phyloP scores from a whole-genome alignment of 2,329 filamentous ascomycete genomes.

The Botryotinia globosa region DNA sequence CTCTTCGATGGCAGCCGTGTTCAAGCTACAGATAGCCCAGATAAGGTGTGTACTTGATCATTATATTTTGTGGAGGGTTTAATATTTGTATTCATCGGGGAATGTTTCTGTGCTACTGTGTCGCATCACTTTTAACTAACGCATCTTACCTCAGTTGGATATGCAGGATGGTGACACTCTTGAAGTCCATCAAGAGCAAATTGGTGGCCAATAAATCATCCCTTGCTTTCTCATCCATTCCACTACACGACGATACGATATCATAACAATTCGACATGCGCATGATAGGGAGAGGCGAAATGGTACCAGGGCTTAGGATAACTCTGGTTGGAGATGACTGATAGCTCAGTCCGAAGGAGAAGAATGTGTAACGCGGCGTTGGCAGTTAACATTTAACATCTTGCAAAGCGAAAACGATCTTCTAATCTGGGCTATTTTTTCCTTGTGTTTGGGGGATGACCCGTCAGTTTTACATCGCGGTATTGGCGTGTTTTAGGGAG shows the following conservation, averaged over 20 bases:
- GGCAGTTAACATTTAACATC: slow-evolving; percentile 12
- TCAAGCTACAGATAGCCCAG: slow-evolving; percentile 83
- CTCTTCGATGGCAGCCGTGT: slow-evolving; percentile 95
- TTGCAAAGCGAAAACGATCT: slow-evolving; percentile 18
- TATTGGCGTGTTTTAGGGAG: slow-evolving; percentile 34
- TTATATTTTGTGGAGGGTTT: not conserved
- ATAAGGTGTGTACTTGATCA: slow-evolving; percentile 64
- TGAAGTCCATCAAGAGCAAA: slow-evolving; percentile 97
- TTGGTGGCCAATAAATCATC: slow-evolving; percentile 60
- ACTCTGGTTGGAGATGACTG: slow-evolving; percentile 3
- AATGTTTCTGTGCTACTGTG: not conserved
- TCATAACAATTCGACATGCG: not conserved
- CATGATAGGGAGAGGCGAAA: not conserved
- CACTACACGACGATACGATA: slow-evolving; percentile 12
- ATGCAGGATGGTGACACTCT: slow-evolving; percentile 96
- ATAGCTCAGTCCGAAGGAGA: not conserved
- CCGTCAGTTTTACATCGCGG: slow-evolving; percentile 22
- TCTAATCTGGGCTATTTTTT: slow-evolving; percentile 23
- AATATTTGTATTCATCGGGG: no score
- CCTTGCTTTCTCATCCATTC: not conserved
- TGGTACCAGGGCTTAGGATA: slow-evolving; percentile 9
- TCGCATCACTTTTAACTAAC: slow-evolving; percentile 6
- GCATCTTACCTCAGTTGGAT: slow-evolving; percentile 66
- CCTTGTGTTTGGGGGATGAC: slow-evolving; percentile 21
- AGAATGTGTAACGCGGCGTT: slow-evolving; percentile 5